A percentile compares a stretch with the other conserved stretches of the same genome.
These are phyloP conservation scores for Neonectria punicea DNA, from an alignment of 2,329 filamentous ascomycete genomes.

Conservation along the genomic window DNA sequence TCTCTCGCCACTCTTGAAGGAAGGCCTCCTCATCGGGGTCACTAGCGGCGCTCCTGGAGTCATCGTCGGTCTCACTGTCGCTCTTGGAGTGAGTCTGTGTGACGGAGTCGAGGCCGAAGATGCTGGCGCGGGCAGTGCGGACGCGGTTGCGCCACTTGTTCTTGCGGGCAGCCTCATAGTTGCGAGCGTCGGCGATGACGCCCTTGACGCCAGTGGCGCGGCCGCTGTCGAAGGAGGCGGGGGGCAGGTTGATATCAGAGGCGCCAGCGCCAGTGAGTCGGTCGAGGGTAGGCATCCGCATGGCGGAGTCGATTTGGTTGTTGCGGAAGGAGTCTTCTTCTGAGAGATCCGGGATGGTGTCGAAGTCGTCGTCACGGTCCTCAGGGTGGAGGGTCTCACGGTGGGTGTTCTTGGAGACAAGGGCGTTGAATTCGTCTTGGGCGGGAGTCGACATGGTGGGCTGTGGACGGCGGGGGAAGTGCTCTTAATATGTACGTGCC, in stretches of 20 bases:
- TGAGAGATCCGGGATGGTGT: conserved; percentile 61
- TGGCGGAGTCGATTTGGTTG: conserved; percentile 69
- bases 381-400: conserved; percentile 65
- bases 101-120: conserved; percentile 58
- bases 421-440: conserved; percentile 73
- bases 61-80: conserved; percentile 60
- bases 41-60: conserved; percentile 58
- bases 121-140: conserved; percentile 63
- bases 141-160: conserved; percentile 65
- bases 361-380: conserved; percentile 61
- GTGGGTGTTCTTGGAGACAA: conserved; percentile 67
- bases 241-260: conserved; percentile 68
- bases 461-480: conserved; percentile 23
- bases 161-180: conserved; percentile 75
- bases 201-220: conserved; percentile 85
- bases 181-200: conserved; percentile 84
- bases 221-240: conserved; percentile 71
- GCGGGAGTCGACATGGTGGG: conserved; percentile 68
- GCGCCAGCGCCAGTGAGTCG: conserved; percentile 54
- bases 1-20: conserved; percentile 85
- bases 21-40: conserved; percentile 82
- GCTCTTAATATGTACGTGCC: conserved; percentile 42
- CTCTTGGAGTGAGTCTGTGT: conserved; percentile 43
- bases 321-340: conserved; percentile 66
- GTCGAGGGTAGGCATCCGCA: conserved; percentile 68